Conservation (phyloP, 2,329 filamentous ascomycete genomes). For the Hymenoscyphus fraxineus region DNA sequence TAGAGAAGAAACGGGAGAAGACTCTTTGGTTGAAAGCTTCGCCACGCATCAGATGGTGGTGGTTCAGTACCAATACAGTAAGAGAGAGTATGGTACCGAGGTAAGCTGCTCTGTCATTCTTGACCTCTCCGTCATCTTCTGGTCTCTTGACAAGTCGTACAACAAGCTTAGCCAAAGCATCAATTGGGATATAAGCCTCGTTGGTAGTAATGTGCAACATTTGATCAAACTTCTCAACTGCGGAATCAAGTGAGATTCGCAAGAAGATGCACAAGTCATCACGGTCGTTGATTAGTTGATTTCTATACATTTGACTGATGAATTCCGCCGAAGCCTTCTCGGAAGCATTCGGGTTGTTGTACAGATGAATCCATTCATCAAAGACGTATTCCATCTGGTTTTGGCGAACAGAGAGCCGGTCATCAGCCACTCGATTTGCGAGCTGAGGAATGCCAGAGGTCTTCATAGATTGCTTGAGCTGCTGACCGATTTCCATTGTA, state of each 20-base stretch:
- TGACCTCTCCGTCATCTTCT: conserved; percentile 54
- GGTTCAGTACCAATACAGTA: conserved; percentile 75
- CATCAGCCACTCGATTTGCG: conserved; percentile 47
- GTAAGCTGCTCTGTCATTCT: conserved; percentile 63
- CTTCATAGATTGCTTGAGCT: conserved; percentile 64
- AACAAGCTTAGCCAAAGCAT: conserved; percentile 80
- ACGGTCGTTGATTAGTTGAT: conserved; percentile 66
- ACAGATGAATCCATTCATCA: conserved; percentile 87
- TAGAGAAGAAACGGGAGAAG: conserved; percentile 86
- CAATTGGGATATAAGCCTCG: conserved; percentile 60
- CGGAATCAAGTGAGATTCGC: conserved; percentile 74
- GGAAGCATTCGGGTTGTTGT: conserved; percentile 70
- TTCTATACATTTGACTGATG: conserved; percentile 76
- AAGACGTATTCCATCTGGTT: conserved; percentile 95
- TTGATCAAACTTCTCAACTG: conserved; percentile 74
- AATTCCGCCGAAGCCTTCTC: conserved; percentile 72
- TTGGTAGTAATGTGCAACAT: conserved; percentile 54
- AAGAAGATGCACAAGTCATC: conserved; percentile 79
- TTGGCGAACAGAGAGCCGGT: conserved; percentile 56
- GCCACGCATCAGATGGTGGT: conserved; percentile 76
- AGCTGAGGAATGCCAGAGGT: conserved; percentile 53
- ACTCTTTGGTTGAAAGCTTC: conserved; percentile 83
- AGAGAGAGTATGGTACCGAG: conserved; percentile 75
- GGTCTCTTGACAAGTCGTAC: conserved; percentile 70
- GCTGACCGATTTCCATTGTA: conserved; percentile 59